phyloP scores from a whole-genome alignment of 2,329 filamentous ascomycete genomes.

The Grosmannia clavigera region DNA sequence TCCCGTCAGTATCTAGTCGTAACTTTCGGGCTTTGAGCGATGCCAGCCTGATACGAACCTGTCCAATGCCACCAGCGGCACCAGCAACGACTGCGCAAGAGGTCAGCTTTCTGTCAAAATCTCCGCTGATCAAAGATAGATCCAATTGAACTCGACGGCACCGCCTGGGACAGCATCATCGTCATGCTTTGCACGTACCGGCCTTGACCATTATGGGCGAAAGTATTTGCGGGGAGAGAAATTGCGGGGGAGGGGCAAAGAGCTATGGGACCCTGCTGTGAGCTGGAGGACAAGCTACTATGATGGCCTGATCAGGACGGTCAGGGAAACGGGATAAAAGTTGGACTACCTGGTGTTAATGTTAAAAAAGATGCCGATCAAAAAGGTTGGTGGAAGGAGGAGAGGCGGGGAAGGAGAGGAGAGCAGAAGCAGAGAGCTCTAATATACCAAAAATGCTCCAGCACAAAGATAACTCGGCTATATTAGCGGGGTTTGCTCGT shows the following conservation, averaged over 20 bases:
- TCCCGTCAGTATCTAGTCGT: conserved; percentile 5
- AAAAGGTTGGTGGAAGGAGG: not conserved
- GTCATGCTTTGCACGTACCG: conserved; percentile 15
- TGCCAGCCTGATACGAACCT: conserved; percentile 42
- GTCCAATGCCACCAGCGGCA: conserved; percentile 95
- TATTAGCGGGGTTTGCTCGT: conserved; percentile 5
- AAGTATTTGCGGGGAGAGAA: conserved; percentile 6
- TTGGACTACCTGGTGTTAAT: not conserved
- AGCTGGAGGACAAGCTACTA: not conserved
- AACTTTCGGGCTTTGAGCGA: not conserved
- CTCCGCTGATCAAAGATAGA: not conserved
- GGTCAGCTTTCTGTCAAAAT: not conserved
- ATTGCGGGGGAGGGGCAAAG: conserved; percentile 16
- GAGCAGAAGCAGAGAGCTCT: not conserved
- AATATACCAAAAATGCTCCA: not conserved
- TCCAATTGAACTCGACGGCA: not conserved
- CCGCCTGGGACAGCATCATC: not conserved
- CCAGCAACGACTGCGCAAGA: conserved; percentile 62
- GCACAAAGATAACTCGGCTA: not conserved
- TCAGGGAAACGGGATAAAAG: not conserved
- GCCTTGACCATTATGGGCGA: conserved; percentile 26
- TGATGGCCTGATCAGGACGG: not conserved
- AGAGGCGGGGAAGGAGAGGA: not conserved
- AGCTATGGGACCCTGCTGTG: not conserved
- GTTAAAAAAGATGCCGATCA: not conserved